Conservation (phyloP, 2,329 filamentous ascomycete species). For the Dactylellina haptotyla region DNA sequence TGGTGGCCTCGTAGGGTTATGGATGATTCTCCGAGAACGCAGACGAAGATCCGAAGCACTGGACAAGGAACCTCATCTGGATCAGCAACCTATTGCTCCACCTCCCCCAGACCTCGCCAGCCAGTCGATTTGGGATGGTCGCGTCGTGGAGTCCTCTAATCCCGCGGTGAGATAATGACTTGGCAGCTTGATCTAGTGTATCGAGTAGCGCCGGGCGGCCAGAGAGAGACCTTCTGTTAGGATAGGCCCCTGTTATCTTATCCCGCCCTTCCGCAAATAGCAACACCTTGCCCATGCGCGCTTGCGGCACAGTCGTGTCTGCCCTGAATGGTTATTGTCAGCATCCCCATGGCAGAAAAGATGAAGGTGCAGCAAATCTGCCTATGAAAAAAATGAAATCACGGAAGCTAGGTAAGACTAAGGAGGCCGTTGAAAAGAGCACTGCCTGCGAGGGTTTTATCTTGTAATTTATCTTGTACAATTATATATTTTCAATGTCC, state of each 20-base stretch:
- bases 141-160: background rate
- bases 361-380: background rate
- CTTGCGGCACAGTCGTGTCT: conserved; percentile 5
- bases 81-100: background rate
- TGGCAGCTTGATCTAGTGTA: background rate
- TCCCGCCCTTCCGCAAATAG: conserved; percentile 6
- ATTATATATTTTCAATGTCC: background rate
- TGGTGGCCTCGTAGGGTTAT: background rate
- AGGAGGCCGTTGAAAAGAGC: background rate
- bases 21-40: conserved; percentile 1
- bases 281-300: conserved; percentile 5
- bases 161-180: background rate
- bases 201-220: background rate
- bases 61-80: background rate
- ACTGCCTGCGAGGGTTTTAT: background rate
- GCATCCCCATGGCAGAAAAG: background rate
- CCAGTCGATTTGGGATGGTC: background rate
- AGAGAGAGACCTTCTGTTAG: background rate
- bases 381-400: background rate
- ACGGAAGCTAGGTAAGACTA: background rate
- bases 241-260: background rate
- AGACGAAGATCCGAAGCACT: background rate
- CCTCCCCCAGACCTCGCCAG: background rate
- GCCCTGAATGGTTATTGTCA: background rate
- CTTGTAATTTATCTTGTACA: no score